A percentile compares a stretch with the other conserved stretches of the same genome.
Evolutionary conservation across 495 filamentous ascomycete species (phyloP).

Genomic region (Daldinia loculata): DNA sequence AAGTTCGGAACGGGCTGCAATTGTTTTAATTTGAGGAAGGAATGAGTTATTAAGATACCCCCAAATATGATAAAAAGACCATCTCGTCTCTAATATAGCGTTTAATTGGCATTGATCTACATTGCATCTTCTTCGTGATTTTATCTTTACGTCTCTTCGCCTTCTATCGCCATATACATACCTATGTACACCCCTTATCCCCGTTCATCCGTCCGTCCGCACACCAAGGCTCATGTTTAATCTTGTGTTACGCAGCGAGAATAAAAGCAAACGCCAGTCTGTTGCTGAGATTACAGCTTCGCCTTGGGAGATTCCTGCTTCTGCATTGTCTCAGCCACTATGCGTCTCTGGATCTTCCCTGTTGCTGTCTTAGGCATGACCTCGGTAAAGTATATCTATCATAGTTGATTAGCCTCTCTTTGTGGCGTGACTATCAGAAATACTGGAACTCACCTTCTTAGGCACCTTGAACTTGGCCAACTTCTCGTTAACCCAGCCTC

Average conservation of each 20-base stretch:
- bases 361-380: conserved; percentile 91
- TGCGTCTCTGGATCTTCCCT: conserved; percentile 82
- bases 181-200: neutral
- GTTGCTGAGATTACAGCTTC: conserved; percentile 49
- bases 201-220: neutral
- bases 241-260: neutral
- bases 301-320: conserved; percentile 57
- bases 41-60: conserved; percentile 38
- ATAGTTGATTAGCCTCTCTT: conserved; percentile 13
- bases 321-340: conserved; percentile 81
- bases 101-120: conserved; percentile 20
- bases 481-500: conserved; percentile 69
- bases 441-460: conserved; percentile 66
- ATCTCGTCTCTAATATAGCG: conserved; percentile 20
- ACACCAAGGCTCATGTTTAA: conserved; percentile 1
- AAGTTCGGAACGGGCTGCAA: conserved; percentile 6
- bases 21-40: conserved; percentile 11
- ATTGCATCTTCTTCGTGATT: conserved; percentile 13
- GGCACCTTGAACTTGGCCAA: conserved; percentile 87
- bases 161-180: conserved; percentile 11
- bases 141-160: conserved; percentile 3
- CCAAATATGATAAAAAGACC: conserved; percentile 23
- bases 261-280: neutral
- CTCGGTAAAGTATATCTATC: conserved; percentile 76
- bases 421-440: neutral